phyloP scores from a whole-genome alignment of 2,329 filamentous ascomycete genomes.

The Pseudopithomyces chartarum region DNA sequence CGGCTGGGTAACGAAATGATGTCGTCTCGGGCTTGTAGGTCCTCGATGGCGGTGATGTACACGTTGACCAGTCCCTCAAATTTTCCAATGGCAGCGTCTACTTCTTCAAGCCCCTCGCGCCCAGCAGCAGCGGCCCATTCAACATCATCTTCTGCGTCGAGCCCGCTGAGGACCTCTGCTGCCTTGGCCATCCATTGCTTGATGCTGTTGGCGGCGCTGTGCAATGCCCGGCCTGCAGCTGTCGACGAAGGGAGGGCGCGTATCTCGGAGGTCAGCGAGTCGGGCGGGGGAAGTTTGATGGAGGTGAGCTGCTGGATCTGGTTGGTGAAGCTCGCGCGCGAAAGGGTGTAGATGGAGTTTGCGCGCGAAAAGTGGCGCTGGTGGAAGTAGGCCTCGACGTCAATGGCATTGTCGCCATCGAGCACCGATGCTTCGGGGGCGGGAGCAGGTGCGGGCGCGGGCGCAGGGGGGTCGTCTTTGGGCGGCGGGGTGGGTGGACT shows the following conservation, averaged over 20 bases:
- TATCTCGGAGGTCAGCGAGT: constrained; percentile 81
- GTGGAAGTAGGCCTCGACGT: constrained; percentile 68
- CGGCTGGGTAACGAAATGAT: constrained; percentile 72
- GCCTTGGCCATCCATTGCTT: constrained; percentile 93
- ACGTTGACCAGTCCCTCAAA: constrained; percentile 91
- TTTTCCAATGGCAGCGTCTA: constrained; percentile 72
- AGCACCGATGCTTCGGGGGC: constrained; percentile 36
- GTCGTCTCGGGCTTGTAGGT: constrained; percentile 79
- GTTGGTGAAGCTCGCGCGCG: constrained; percentile 87
- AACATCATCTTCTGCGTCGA: constrained; percentile 95
- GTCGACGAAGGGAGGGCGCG: constrained; percentile 83
- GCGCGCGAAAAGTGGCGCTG: constrained; percentile 63
- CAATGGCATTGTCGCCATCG: constrained; percentile 48
- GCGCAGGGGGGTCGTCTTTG: constrained; percentile 51
- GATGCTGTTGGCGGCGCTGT: constrained; percentile 90
- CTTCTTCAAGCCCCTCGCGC: constrained; percentile 73
- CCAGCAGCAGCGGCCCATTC: constrained; percentile 95
- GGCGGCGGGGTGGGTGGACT: constrained; percentile 53
- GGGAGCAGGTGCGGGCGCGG: constrained; percentile 11
- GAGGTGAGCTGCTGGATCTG: constrained; percentile 92
- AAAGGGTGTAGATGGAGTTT: constrained; percentile 92
- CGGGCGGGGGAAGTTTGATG: constrained; percentile 84
- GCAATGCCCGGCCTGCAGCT: constrained; percentile 80
- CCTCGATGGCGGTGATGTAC: constrained; percentile 92
- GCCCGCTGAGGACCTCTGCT: constrained; percentile 81